phyloP scores from a whole-genome alignment of 257 asterid genomes.

The Solanum chaucha region DNA sequence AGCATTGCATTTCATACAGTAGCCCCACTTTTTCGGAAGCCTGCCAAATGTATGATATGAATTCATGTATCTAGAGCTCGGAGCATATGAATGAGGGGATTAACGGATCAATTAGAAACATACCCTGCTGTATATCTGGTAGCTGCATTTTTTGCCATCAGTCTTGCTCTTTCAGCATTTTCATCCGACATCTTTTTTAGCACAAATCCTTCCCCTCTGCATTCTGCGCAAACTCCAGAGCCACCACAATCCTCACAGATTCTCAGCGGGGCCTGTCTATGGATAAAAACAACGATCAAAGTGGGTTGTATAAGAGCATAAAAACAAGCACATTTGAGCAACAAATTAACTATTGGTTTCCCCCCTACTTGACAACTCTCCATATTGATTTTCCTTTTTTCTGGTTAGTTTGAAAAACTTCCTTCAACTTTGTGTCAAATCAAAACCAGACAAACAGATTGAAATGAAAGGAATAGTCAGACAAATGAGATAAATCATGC shows the following conservation, averaged over 20 bases:
- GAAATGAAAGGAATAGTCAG: too few species aligned
- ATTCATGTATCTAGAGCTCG: neutral
- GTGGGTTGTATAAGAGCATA: neutral
- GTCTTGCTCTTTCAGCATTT: constrained; percentile 65
- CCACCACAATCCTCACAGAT: constrained; percentile 68
- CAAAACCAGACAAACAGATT: neutral
- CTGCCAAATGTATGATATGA: constrained; percentile 18
- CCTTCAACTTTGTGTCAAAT: neutral
- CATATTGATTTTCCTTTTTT: neutral
- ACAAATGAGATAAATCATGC: neutral
- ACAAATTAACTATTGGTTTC: neutral
- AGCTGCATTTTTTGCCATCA: constrained; percentile 60
- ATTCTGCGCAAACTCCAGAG: constrained; percentile 77
- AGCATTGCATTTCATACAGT: constrained; percentile 87
- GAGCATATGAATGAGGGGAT: neutral
- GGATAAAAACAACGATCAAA: neutral
- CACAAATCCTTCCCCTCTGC: constrained; percentile 88
- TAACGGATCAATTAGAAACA: neutral
- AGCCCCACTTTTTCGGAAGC: constrained; percentile 96
- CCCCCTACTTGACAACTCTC: neutral
- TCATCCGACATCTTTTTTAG: constrained; percentile 57
- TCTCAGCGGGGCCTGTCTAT: constrained; percentile 38
- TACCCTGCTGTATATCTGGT: constrained; percentile 96
- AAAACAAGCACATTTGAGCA: neutral
- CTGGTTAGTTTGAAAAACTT: neutral